Base-by-base conservation (phyloP, 768 basidiomycete species). In the Leccinum uliginosum region DNA sequence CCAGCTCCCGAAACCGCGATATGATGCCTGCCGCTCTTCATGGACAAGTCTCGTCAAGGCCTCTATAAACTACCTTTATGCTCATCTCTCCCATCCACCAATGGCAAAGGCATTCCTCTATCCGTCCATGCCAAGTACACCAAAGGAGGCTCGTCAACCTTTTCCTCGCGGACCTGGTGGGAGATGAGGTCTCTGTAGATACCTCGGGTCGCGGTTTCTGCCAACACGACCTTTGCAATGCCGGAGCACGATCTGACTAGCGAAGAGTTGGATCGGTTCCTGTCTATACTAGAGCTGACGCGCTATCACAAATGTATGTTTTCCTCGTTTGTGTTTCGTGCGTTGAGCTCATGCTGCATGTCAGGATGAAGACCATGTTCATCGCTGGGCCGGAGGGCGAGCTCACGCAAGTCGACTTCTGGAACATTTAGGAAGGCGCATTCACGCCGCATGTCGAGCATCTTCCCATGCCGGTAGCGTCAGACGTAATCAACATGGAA, bases 401-500 rank as follows among this genome's bases (percentile, higher is more conserved):
- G 65, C 75, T 98, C 47, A 93, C 92, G 1, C 97, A 98, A 71
- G 93, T 96, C 30, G 87, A 91, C 54, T 92, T 99, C 66, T 99
- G 95, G 95, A 92, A 84, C 55, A 79, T 94, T 12, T 99, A 99
- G 74, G 87, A 89, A 59, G 88, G 89, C 57, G 83, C 83, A 1
- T 97, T 98, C 64, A 73, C 80, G 1, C 83, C 84, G 1, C 79
- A 77, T 65, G 69, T 78, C 57, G 81, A 83, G 2, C 77, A 77
- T 54, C 76, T 82, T 55, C 81, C 82, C 12, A 67, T 92, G 45
- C 81, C 94, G 2, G 82, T 85, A 3, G 95, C 96, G 0, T 87
- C 91, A 1, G 96, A 99, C 45, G 91, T 97, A 49, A 98, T 99
- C 71, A 95, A 96, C n/a, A n/a, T n/a, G n/a, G 72, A 91, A 90